Conservation (phyloP, 768 basidiomycete species). For the Mycena haematopus region DNA sequence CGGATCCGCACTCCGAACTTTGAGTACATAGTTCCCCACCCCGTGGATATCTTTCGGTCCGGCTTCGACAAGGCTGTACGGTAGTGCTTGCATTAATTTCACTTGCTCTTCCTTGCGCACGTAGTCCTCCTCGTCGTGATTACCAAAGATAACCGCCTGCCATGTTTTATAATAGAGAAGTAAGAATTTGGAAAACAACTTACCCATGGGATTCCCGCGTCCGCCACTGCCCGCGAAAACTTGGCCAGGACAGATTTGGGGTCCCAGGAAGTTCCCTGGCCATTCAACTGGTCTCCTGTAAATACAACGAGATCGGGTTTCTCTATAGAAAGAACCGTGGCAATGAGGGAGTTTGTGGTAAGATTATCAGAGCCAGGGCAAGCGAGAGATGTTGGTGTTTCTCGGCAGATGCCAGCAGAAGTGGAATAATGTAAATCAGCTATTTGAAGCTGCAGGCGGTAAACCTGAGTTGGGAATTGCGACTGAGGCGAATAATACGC, state of each 20-base stretch:
- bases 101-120: conserved; percentile 68
- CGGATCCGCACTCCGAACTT: conserved; percentile 85
- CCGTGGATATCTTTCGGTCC: conserved; percentile 90
- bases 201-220: conserved; percentile 80
- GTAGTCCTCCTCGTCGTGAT: conserved; percentile 85
- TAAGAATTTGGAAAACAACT: too few relatives aligned
- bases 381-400: conserved; percentile 63
- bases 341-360: conserved; percentile 71
- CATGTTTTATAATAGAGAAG: too few relatives aligned
- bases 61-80: conserved; percentile 81
- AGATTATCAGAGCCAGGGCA: conserved; percentile 75
- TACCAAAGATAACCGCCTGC: conserved; percentile 83
- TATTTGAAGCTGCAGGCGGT: conserved; percentile 69
- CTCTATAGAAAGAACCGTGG: conserved; percentile 73
- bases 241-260: conserved; percentile 87
- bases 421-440: conserved; percentile 96
- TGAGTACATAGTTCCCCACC: conserved; percentile 89
- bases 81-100: conserved; percentile 74
- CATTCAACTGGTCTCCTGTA: conserved; percentile 74
- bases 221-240: conserved; percentile 79
- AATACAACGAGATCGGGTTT: conserved; percentile 93
- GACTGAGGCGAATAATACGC: background rate
- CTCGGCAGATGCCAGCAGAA: conserved; percentile 76
- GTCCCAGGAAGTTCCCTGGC: conserved; percentile 88
- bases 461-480: background rate